Evolutionary conservation across 2,329 filamentous ascomycete genomes (phyloP), one percentile per base, ranked within the genome.

Genomic region (Aspergillus floridensis): DNA sequence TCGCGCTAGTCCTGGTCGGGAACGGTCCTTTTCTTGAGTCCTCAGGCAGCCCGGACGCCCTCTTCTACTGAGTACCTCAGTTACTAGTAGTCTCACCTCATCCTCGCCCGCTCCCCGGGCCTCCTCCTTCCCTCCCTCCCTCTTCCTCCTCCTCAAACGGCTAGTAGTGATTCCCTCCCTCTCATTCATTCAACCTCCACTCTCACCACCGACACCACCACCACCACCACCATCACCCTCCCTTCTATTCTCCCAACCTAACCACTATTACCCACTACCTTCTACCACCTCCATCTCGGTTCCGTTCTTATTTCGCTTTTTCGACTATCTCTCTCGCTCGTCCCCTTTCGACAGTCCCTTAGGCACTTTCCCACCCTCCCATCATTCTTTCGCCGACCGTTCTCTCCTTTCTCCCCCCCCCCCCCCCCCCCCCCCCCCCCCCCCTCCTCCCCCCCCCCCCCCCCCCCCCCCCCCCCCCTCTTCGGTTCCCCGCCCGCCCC

Each of bases 41-140:
- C 63, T 65, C 61, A 65, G 63, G 63, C 61, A 56, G 46, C 57
- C 59, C 54, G 59, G 24, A 56, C 59, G 53, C 49, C 49, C 38
- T 54, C 35, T 21, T 56, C 53, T 38, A 49, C 56, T 49, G 24
- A 24, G 38, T 44, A 16, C 14, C 19, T 26, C 2, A 26, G 26
- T 35, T 12, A 35, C 32, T 26, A 26, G 32, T 16, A 35, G 32
- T 44, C 52, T 56, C 55, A 44, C 19, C 49, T 53, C 35, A 22
- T 56, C 29, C 24, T 52, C 52, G 58, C 49, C 44, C 57, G 41
- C 56, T 52, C 49, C 44, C 51, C 10, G 50, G 14, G 38, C 31
- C 47, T n/a, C 14, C 41, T 12, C n/a, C 31, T 32, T n/a, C 14
- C 41, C 14, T n/a, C n/a, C 31, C 47, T n/a, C 14, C 41, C 14